A percentile compares a stretch with the other conserved stretches of the same genome.
Conservation (phyloP, 176 grass and related monocot genomes). For the Eragrostis curvula region DNA sequence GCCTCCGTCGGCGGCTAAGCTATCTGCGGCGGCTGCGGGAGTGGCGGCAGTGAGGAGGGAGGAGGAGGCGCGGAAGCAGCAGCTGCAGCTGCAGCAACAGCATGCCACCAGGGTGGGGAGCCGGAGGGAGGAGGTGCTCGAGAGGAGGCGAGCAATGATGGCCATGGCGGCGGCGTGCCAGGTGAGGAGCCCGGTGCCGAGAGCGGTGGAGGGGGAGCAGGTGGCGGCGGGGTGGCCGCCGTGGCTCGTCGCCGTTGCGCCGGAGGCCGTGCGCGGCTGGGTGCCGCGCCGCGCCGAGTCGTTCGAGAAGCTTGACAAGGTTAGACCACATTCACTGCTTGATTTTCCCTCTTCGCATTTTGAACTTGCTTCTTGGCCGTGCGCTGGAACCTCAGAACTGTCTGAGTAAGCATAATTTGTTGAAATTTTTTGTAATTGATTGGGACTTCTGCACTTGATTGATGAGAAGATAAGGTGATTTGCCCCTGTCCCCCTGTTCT, state of each 20-base stretch:
- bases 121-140: conserved; percentile 40
- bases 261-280: conserved; percentile 96
- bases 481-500: neutral
- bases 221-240: conserved; percentile 92
- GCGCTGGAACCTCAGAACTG: neutral
- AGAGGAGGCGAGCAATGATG: conserved; percentile 63
- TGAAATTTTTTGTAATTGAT: neutral
- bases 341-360: conserved; percentile 10
- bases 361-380: conserved; percentile 18
- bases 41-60: conserved; percentile 41
- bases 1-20: conserved; percentile 35
- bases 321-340: conserved; percentile 28
- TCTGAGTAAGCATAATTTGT: neutral
- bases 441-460: neutral
- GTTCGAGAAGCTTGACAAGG: conserved; percentile 99
- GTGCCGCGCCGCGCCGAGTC: conserved; percentile 93
- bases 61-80: conserved; percentile 49
- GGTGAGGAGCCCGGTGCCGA: conserved; percentile 69
- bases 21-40: conserved; percentile 21
- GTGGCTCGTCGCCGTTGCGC: conserved; percentile 84
- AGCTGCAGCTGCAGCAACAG: conserved; percentile 41
- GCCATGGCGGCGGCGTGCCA: conserved; percentile 51
- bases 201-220: conserved; percentile 76
- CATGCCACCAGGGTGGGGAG: conserved; percentile 13
- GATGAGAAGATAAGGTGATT: neutral